phyloP scores from a whole-genome alignment of 306 rosid species.

The Glycyrrhiza uralensis region DNA sequence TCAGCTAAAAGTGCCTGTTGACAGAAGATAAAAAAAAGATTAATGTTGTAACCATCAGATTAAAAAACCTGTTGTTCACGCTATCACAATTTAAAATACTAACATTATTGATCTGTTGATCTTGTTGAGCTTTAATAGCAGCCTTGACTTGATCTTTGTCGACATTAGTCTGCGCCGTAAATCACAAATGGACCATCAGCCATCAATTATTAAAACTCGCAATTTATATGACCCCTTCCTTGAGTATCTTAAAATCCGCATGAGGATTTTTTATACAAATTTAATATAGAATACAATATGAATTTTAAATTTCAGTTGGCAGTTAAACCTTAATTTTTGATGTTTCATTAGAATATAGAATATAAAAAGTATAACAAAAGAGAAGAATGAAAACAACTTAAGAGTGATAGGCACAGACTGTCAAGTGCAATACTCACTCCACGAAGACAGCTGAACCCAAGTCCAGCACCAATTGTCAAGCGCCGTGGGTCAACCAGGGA shows the following conservation, averaged over 20 bases:
- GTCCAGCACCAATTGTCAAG: constrained; percentile 75
- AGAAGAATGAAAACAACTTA: not conserved
- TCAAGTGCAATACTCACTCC: constrained; percentile 46
- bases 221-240: not conserved
- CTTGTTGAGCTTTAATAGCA: constrained; percentile 87
- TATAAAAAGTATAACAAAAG: not conserved
- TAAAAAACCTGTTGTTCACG: not conserved
- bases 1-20: constrained; percentile 87
- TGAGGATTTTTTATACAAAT: not conserved
- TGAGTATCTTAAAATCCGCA: not conserved
- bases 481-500: constrained; percentile 91
- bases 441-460: constrained; percentile 78
- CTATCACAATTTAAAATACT: constrained; percentile 30
- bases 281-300: not conserved
- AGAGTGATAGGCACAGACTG: not conserved
- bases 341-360: not conserved
- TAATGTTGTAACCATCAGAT: not conserved
- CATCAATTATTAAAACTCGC: not conserved
- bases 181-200: constrained; percentile 12
- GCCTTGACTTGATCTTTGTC: constrained; percentile 91
- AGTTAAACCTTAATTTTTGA: constrained; percentile 1
- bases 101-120: constrained; percentile 79
- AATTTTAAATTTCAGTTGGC: not conserved
- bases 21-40: not conserved
- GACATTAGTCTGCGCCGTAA: constrained; percentile 59